Evolutionary conservation across 768 basidiomycete genomes (phyloP).

Genomic region (Glaciozyma martinii): DNA sequence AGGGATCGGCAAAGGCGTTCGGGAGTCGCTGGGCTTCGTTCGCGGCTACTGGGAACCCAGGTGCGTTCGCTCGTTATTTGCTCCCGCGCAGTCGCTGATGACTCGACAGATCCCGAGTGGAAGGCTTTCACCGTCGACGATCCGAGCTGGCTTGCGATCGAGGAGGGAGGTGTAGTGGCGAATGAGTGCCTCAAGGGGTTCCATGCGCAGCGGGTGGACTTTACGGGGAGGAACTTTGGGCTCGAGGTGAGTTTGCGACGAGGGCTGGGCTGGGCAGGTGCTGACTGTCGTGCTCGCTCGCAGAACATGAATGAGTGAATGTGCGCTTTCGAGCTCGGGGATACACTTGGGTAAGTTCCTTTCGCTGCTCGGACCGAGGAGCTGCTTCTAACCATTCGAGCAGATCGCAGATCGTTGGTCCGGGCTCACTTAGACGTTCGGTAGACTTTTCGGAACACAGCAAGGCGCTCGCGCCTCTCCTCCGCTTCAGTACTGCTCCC

Average conservation of each 20-base stretch:
- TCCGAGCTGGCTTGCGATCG: constrained; percentile 13
- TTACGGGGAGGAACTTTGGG: background rate
- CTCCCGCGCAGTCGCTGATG: too few relatives aligned
- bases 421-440: too few relatives aligned
- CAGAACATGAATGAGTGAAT: background rate
- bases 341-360: too few relatives aligned
- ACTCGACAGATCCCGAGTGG: constrained; percentile 12
- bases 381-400: too few relatives aligned
- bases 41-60: constrained; percentile 14
- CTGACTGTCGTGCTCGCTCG: background rate
- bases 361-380: too few relatives aligned
- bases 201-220: constrained; percentile 8
- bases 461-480: too few relatives aligned
- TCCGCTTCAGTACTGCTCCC: too few relatives aligned
- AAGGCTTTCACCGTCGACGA: background rate
- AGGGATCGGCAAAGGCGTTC: constrained; percentile 1
- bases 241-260: constrained; percentile 3
- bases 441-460: too few relatives aligned
- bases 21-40: constrained; percentile 14
- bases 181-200: constrained; percentile 5
- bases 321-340: too few relatives aligned
- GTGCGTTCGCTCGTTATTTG: background rate
- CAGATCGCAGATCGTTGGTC: too few relatives aligned
- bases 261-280: background rate
- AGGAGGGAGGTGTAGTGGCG: background rate